Base-by-base conservation (phyloP, 768 basidiomycete species). In the Suillus occidentalis region DNA sequence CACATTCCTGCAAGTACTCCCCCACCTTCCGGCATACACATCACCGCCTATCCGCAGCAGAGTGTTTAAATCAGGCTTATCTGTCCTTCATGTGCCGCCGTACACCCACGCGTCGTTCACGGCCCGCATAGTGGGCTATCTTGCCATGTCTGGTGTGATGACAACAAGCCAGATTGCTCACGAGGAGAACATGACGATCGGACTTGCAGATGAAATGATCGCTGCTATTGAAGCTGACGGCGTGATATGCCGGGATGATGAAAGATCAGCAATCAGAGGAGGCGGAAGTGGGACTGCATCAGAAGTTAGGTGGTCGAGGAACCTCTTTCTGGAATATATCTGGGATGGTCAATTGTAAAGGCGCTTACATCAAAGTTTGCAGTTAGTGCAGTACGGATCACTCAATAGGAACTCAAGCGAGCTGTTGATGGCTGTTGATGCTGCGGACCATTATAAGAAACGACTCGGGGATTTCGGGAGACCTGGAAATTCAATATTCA, bases 1-100 rank as follows among this genome's bases (percentile, higher is more conserved):
- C 36, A 94, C 92, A 3, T 88, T 98, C 71, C 80, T 92, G n/a
- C 84, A 87, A 60, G 88, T 89, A 14, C 71, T 95, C 7, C 88
- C 90, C 0, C 85, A 85, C 63, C 82, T 99, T 16, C 83, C 88
- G 0, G 66, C 72, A 2, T 82, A 87, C 71, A 95, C 93, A 0
- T 72, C 76, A 16, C 94, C 93, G 2, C 82, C 87, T 1, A 87
- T 98, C 66, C 79, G 81, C 43, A 79, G 82, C 43, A 87, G 93
- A 50, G 84, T 82, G 4, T 91, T 99, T 72, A 72, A 76, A 9
- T 91, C 92, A 0, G 91, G 91, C 0, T 81, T 97, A 2, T 83
- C 81, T 12, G 93, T 98, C 40, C 82, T 99, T 0, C 93, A 97
- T 75, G 93, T 91, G 1, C 92, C 95, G 4, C 81, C 82, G 1